Evolutionary conservation across 2,329 filamentous ascomycete genomes (phyloP).

Genomic region (Ceratocystis lukuohia): DNA sequence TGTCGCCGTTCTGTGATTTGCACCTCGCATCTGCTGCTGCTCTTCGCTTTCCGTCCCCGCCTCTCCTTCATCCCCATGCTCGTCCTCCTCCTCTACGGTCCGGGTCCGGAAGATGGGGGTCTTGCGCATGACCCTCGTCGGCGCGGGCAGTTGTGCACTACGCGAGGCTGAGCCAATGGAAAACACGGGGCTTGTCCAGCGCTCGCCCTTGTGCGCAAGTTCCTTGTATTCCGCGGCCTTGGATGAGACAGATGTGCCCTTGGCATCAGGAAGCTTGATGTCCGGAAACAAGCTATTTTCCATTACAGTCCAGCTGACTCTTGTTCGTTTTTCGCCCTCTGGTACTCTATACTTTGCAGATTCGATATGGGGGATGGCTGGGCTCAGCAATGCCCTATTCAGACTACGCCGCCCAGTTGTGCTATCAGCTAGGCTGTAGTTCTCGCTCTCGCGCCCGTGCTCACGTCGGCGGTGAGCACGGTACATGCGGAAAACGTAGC

Average conservation of each 20-base stretch:
- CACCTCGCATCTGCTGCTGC: not conserved
- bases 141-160: slow-evolving; percentile 56
- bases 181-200: slow-evolving; percentile 93
- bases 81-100: not conserved
- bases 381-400: not conserved
- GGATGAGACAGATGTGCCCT: slow-evolving; percentile 49
- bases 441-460: slow-evolving; percentile 3
- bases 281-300: slow-evolving; percentile 83
- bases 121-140: slow-evolving; percentile 32
- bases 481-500: slow-evolving; percentile 9
- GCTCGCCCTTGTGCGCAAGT: slow-evolving; percentile 72
- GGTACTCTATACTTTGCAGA: not conserved
- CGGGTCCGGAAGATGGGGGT: not conserved
- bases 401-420: not conserved
- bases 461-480: slow-evolving; percentile 4
- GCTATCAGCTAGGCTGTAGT: not conserved
- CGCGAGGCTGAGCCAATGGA: slow-evolving; percentile 64
- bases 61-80: not conserved
- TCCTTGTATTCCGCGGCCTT: slow-evolving; percentile 93
- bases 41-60: not conserved
- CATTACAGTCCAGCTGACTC: slow-evolving; percentile 25
- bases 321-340: slow-evolving; percentile 32
- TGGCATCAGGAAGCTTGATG: slow-evolving; percentile 58
- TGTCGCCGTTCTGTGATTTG: not conserved
- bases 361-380: not conserved